phyloP scores from a whole-genome alignment of 495 filamentous ascomycete species.

The Penicillium coprophilum region DNA sequence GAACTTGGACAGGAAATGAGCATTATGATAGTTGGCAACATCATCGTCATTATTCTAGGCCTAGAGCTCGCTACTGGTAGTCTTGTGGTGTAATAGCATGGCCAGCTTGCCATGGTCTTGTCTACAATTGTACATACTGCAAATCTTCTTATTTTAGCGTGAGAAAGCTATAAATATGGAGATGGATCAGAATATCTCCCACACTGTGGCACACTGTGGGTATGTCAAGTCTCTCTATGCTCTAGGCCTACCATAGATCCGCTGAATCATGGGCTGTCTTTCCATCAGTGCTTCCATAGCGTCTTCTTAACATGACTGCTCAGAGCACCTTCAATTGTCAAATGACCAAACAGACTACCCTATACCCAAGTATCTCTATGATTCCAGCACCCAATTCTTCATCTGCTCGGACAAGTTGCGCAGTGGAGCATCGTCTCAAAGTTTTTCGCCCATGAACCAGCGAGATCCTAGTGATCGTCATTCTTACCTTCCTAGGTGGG shows the following conservation, averaged over 20 bases:
- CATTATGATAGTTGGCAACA: background rate
- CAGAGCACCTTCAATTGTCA: background rate
- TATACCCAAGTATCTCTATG: background rate
- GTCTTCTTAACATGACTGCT: no score
- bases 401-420: background rate
- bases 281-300: no score
- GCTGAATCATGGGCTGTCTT: background rate
- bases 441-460: background rate
- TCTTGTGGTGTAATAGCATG: background rate
- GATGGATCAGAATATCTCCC: conserved; percentile 4
- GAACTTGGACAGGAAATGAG: background rate
- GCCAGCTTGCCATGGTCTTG: background rate
- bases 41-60: background rate
- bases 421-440: conserved; percentile 1
- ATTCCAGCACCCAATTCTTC: no score
- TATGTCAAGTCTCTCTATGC: no score
- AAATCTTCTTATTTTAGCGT: no score
- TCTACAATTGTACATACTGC: no score
- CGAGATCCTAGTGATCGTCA: conserved; percentile 1
- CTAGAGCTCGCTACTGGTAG: background rate
- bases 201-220: no score
- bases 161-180: conserved; percentile 1
- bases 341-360: background rate
- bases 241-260: background rate
- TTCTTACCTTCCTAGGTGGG: background rate